Evolutionary conservation across 2,329 filamentous ascomycete species (phyloP), one percentile per base, ranked within the genome.

Genomic region (Colletotrichum aenigma): DNA sequence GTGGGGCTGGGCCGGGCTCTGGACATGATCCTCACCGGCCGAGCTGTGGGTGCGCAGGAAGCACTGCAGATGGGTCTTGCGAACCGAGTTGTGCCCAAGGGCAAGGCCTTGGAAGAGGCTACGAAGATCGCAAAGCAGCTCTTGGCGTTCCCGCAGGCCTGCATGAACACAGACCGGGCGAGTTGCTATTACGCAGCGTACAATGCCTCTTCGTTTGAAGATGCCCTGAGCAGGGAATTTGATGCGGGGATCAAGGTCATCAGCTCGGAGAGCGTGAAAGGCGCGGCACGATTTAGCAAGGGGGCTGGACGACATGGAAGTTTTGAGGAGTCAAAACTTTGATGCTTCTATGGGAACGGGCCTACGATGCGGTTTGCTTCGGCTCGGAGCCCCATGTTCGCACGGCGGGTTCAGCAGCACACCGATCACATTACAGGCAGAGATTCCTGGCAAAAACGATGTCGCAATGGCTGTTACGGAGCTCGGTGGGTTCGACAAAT

Each of bases 11-110:
- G 89, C 0, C 80, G 88, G 4, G 89, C 90, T 0, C 76, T 91
- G 70, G 90, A 91, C 79, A 88, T 91, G 86, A 89, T 91, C 18
- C 81, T 92, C 7, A 91, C 90, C 0, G 90, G 90, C 1, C 82
- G 89, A 1, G 78, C 85, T 0, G 88, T 91, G 0, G 77, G 76
- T 0, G 89, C 89, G 0, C 78, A 84, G 21, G 89, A 92, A 77
- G 89, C 89, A 1, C 77, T 89, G 32, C 66, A 79, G 1, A 89
- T 91, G 83, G 90, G 89, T 1, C 82, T 91, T 9, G 89, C 86
- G 10, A 91, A 88, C 78, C 83, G 89, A 0, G 85, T 91, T 1
- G 89, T 91, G 2, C 83, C 85, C 0, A 88, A 87, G 74, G 90
- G 89, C 0, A 85, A 86, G 74, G 87, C 87, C 5, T 72, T 89